A percentile compares a stretch with the other conserved stretches of the same genome.
phyloP scores from a whole-genome alignment of 2,329 filamentous ascomycete species.

The Ophiostoma sp. region DNA sequence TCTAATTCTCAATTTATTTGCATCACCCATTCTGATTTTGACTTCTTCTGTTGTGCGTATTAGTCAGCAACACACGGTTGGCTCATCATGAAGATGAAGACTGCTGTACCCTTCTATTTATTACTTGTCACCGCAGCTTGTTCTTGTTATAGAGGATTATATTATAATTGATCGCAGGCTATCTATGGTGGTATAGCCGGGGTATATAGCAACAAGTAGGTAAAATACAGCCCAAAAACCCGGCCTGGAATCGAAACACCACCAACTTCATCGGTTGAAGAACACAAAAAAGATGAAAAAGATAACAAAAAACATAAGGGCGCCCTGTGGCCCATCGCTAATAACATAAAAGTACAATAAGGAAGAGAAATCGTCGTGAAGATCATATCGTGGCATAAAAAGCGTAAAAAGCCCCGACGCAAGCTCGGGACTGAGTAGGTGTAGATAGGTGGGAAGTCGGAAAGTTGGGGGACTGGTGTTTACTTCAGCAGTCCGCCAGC shows the following conservation, averaged over 20 bases:
- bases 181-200: constrained; percentile 20
- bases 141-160: not conserved
- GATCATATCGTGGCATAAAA: not conserved
- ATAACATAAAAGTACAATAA: not conserved
- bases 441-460: not conserved
- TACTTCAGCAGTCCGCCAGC: constrained; percentile 24
- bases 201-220: constrained; percentile 19
- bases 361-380: not conserved
- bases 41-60: not conserved
- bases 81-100: not conserved
- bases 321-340: not conserved
- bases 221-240: constrained; percentile 11
- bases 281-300: not conserved
- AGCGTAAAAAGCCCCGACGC: not conserved
- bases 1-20: constrained; percentile 4
- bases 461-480: not conserved
- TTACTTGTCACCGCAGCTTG: not conserved
- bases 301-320: not conserved
- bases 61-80: not conserved
- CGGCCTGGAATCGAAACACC: not conserved
- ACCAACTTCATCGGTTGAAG: not conserved
- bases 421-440: not conserved
- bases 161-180: constrained; percentile 6
- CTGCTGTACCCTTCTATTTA: no score
- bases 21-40: constrained; percentile 1